A percentile compares a stretch with the other conserved stretches of the same genome.
Conservation (phyloP, 805 yeast species). For the Hanseniaspora hatyaiensis region DNA sequence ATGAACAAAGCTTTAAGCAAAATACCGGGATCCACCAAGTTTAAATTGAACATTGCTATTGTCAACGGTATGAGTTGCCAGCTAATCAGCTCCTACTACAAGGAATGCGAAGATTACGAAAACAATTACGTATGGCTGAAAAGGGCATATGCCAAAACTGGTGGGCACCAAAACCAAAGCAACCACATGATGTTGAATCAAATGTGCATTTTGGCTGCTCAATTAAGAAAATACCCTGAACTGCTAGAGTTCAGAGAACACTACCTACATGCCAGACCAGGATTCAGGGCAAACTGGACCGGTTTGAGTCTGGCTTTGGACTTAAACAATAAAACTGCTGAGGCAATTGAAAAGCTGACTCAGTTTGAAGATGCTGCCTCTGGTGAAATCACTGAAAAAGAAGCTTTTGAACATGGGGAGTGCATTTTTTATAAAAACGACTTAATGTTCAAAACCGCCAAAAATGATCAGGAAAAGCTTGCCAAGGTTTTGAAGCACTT, state of each 20-base stretch:
- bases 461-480: constrained; percentile 29
- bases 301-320: constrained; percentile 77
- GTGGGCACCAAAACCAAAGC: constrained; percentile 32
- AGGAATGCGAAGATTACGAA: constrained; percentile 53
- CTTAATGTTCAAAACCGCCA: constrained; percentile 41
- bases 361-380: constrained; percentile 66
- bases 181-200: constrained; percentile 76
- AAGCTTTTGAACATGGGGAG: constrained; percentile 71
- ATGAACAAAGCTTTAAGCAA: constrained; percentile 51
- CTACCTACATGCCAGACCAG: constrained; percentile 61
- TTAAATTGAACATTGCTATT: constrained; percentile 37
- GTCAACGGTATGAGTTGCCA: constrained; percentile 45
- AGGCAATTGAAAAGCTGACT: constrained; percentile 59
- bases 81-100: constrained; percentile 70
- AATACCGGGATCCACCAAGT: constrained; percentile 35
- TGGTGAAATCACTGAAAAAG: constrained; percentile 55
- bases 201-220: constrained; percentile 66
- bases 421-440: constrained; percentile 60
- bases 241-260: constrained; percentile 53
- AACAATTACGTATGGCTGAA: constrained; percentile 72
- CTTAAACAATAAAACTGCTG: constrained; percentile 51
- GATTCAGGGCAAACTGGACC: constrained; percentile 85
- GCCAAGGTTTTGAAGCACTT: constrained; percentile 53
- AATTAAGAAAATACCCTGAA: constrained; percentile 58
- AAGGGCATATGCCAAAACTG: constrained; percentile 61